Evolutionary conservation across 2,329 filamentous ascomycete species (phyloP).

Genomic region (Penicillium sp.): DNA sequence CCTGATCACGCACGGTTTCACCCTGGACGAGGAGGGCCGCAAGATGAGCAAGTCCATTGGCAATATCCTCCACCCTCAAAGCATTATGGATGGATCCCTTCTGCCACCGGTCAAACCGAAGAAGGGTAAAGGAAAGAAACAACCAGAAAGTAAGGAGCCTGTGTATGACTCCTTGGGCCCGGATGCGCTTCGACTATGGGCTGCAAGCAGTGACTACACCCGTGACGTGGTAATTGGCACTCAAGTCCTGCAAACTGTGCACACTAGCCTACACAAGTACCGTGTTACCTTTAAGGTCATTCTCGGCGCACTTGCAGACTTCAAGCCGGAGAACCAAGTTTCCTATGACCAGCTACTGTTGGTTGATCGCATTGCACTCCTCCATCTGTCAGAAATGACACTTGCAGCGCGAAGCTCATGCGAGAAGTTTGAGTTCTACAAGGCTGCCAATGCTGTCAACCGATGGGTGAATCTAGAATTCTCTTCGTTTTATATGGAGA

Average conservation of each 20-base stretch:
- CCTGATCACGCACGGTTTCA: slow-evolving; percentile 95
- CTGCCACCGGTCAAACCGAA: slow-evolving; percentile 71
- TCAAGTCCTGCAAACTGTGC: slow-evolving; percentile 75
- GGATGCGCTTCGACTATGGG: slow-evolving; percentile 89
- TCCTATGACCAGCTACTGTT: slow-evolving; percentile 58
- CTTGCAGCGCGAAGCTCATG: slow-evolving; percentile 68
- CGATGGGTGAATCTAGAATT: slow-evolving; percentile 82
- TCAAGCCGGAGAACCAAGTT: slow-evolving; percentile 48
- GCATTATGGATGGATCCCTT: slow-evolving; percentile 85
- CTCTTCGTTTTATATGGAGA: slow-evolving; percentile 92
- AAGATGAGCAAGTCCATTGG: slow-evolving; percentile 99
- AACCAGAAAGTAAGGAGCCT: slow-evolving; percentile 39
- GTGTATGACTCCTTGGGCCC: slow-evolving; percentile 76
- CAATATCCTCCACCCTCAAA: slow-evolving; percentile 78
- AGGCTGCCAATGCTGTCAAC: slow-evolving; percentile 73
- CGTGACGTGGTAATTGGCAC: slow-evolving; percentile 83
- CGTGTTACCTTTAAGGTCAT: slow-evolving; percentile 90
- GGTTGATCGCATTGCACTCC: slow-evolving; percentile 75
- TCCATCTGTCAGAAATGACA: slow-evolving; percentile 73
- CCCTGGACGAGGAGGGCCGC: slow-evolving; percentile 83
- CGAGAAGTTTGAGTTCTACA: slow-evolving; percentile 79
- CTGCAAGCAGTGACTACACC: slow-evolving; percentile 88
- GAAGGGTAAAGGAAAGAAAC: slow-evolving; percentile 58
- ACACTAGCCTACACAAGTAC: slow-evolving; percentile 81
- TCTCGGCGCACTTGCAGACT: slow-evolving; percentile 71